Evolutionary conservation across 2,329 filamentous ascomycete species (phyloP).

Genomic region (Colletotrichum graminicola): DNA sequence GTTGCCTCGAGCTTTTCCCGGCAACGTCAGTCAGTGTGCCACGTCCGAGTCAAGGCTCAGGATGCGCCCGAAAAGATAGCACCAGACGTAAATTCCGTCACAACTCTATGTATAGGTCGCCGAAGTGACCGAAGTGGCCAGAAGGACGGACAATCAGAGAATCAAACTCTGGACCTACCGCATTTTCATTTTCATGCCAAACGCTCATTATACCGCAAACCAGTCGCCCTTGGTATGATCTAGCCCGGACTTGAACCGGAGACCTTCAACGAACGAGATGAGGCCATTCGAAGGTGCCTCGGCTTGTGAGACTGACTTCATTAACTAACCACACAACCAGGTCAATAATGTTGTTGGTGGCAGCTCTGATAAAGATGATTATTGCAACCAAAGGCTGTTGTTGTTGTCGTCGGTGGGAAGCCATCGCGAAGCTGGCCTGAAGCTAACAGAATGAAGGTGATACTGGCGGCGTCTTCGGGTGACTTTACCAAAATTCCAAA

Average conservation of each 20-base stretch:
- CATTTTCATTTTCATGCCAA: constrained; percentile 15
- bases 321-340: constrained; percentile 58
- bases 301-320: constrained; percentile 60
- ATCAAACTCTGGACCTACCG: constrained; percentile 32
- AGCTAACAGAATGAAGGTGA: constrained; percentile 16
- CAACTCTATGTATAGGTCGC: not conserved
- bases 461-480: constrained; percentile 12
- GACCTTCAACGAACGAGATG: constrained; percentile 33
- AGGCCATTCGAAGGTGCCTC: not conserved
- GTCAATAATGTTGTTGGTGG: not conserved
- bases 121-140: not conserved
- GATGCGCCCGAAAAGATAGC: not conserved
- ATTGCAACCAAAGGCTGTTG: constrained; percentile 14
- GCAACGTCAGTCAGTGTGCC: not conserved
- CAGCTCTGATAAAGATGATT: rapidly evolving
- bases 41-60: constrained; percentile 10
- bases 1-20: not conserved
- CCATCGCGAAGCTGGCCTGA: constrained; percentile 8
- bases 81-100: not conserved
- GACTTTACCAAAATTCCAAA: constrained; percentile 3
- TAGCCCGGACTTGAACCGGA: constrained; percentile 40
- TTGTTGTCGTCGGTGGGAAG: not conserved
- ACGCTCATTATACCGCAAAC: constrained; percentile 29
- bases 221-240: constrained; percentile 18
- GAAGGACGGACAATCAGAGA: constrained; percentile 19